Percentiles rank a stretch among this genome's conserved stretches.
Conservation (phyloP, 2,329 filamentous ascomycete species). For the Hortaea werneckii region DNA sequence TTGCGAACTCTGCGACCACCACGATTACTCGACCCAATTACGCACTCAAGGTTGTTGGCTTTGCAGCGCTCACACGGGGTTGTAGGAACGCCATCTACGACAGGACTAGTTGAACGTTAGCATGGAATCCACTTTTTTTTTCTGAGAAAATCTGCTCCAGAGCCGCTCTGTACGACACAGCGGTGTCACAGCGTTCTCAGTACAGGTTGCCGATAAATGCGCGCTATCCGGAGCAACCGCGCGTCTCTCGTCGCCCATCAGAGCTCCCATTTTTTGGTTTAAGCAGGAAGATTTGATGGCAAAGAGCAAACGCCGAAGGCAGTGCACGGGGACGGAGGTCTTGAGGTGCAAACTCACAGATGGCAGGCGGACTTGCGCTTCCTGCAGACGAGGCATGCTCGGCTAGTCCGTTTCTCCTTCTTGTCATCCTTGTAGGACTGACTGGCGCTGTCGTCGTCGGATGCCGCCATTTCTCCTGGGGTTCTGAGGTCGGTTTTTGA, state of each 20-base stretch:
- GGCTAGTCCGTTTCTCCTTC: slow-evolving; percentile 14
- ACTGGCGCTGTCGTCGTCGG: neutral
- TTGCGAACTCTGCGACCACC: slow-evolving; percentile 49
- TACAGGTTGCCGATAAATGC: neutral
- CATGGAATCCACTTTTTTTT: slow-evolving; percentile 1
- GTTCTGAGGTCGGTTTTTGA: too few relatives aligned
- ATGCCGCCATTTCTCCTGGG: neutral
- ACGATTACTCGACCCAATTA: slow-evolving; percentile 49
- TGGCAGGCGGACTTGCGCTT: slow-evolving; percentile 15
- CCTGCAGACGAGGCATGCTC: slow-evolving; percentile 14
- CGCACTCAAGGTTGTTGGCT: slow-evolving; percentile 47
- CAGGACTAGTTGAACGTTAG: slow-evolving; percentile 23
- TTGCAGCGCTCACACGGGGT: slow-evolving; percentile 49
- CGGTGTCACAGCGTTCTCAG: neutral
- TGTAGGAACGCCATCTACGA: slow-evolving; percentile 38
- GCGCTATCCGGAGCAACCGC: neutral
- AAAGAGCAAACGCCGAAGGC: too few relatives aligned
- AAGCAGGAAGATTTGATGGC: too few relatives aligned
- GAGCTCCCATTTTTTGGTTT: too few relatives aligned
- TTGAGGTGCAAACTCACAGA: slow-evolving; percentile 8
- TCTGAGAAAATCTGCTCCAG: neutral
- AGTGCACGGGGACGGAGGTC: too few relatives aligned
- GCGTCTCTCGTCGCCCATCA: too few relatives aligned
- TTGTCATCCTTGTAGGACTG: neutral
- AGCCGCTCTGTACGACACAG: neutral